Conservation (phyloP, 805 yeast genomes). For the Zygosaccharomyces siamensis region DNA sequence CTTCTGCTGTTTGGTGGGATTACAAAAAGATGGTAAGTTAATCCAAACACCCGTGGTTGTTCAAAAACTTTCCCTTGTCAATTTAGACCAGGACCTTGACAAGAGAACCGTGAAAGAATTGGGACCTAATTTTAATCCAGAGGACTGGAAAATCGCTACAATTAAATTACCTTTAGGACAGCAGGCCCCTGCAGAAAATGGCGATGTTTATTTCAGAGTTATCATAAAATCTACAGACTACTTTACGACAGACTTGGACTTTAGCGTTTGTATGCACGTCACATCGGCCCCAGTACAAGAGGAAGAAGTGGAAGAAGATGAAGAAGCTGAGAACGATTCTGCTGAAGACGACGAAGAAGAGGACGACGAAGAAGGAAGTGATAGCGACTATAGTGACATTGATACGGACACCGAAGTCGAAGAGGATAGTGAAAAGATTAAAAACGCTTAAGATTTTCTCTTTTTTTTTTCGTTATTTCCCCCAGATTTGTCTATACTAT, state of each 20-base stretch:
- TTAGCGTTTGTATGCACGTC: slow-evolving; percentile 68
- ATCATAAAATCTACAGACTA: slow-evolving; percentile 68
- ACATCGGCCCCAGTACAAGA: slow-evolving; percentile 43
- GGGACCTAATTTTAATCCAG: slow-evolving; percentile 37
- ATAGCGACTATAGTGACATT: slow-evolving; percentile 34
- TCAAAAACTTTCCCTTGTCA: slow-evolving; percentile 28
- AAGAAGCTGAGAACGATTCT: slow-evolving; percentile 47
- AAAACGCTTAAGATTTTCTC: not conserved
- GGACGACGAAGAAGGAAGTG: slow-evolving; percentile 50
- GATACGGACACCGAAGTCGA: slow-evolving; percentile 37
- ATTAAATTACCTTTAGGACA: slow-evolving; percentile 68
- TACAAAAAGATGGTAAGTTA: slow-evolving; percentile 76
- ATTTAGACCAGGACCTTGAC: slow-evolving; percentile 29
- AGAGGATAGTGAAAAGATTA: slow-evolving; percentile 16
- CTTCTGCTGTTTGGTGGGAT: slow-evolving; percentile 67
- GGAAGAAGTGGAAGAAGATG: slow-evolving; percentile 47
- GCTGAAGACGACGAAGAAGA: slow-evolving; percentile 51
- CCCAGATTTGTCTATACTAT: slow-evolving; percentile 1
- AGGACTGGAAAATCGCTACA: slow-evolving; percentile 52
- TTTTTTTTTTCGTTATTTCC: not conserved
- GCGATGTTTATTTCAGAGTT: slow-evolving; percentile 64
- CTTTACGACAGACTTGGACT: slow-evolving; percentile 75
- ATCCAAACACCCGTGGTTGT: slow-evolving; percentile 54
- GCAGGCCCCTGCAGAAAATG: slow-evolving; percentile 73
- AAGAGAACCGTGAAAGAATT: slow-evolving; percentile 28